Percentiles rank a stretch among this genome's conserved stretches.
phyloP scores from a whole-genome alignment of 2,329 filamentous ascomycete genomes.

The Talaromyces pinophilus region DNA sequence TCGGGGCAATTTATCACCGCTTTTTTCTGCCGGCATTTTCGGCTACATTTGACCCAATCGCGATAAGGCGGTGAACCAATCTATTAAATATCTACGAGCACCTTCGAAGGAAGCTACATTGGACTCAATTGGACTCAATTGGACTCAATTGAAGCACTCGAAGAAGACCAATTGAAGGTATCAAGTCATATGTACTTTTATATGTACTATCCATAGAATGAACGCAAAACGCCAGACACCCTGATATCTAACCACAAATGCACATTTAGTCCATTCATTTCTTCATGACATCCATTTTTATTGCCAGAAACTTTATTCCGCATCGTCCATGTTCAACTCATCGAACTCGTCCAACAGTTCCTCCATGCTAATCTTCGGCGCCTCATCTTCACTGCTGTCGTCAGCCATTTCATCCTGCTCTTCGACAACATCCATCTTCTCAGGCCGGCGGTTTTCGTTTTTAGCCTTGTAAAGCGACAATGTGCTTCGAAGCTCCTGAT shows the following conservation, averaged over 20 bases:
- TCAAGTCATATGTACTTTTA: conserved; percentile 10
- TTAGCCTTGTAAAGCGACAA: conserved; percentile 79
- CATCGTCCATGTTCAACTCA: conserved; percentile 68
- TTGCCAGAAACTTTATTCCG: conserved; percentile 8
- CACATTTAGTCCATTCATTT: conserved; percentile 17
- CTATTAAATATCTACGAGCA: background rate
- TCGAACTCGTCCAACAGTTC: conserved; percentile 91
- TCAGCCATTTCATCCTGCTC: conserved; percentile 55
- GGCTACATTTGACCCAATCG: background rate
- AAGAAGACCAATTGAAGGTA: background rate
- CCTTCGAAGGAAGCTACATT: background rate
- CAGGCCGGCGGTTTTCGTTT: conserved; percentile 50
- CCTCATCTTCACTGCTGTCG: conserved; percentile 64
- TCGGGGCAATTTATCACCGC: conserved; percentile 6
- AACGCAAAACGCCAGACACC: background rate
- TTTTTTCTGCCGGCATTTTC: conserved; percentile 5
- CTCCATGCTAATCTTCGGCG: conserved; percentile 72
- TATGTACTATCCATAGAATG: conserved; percentile 1
- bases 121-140: background rate
- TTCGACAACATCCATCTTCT: conserved; percentile 51
- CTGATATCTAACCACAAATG: conserved; percentile 15
- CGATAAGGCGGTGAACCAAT: background rate
- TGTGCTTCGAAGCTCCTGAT: conserved; percentile 80
- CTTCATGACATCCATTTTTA: conserved; percentile 19
- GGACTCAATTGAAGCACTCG: background rate